Evolutionary conservation across 345 rosid genomes (phyloP), one percentile per base, ranked within the genome.

Genomic region (Stellera chamaejasme): DNA sequence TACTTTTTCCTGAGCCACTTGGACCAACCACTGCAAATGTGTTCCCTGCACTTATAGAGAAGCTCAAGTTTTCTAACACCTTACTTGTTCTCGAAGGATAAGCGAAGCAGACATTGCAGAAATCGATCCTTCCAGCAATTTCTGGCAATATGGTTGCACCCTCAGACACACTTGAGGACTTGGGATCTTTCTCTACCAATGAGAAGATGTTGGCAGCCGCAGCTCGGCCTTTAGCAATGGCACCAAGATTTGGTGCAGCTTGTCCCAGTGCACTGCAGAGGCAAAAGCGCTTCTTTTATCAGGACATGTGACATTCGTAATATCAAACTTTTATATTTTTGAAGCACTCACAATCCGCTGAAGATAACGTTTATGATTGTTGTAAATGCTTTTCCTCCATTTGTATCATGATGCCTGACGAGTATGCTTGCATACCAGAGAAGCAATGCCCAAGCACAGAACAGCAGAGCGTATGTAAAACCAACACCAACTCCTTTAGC

Each of bases 1-100:
- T 90, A 69, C 96, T 87, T 76, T 90, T 87, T 50, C 96, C 97
- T 6, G 97, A 84, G 36, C 97, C 97, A 36, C 97, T 90, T 0
- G 90, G 88, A 63, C 97, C 97, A 5, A 87, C 93, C 61, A 84
- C 65, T 2, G 93, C 96, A 66, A 75, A 69, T 0, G 81, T 87
- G 67, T 81, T 77, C 63, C 85, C 85, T 28, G 97, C 79, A 59
- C 45, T 52, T 27, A 87, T 52, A 6, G 80, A 64, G 58, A 90
- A 79, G 79, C 85, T 82, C 66, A 90, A 70, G 55, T 75, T 73
- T 53, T 87, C 87, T 19, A 90, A 80, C 44, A 87, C 78, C 75
- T 61, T 59, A 48, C 70, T 58, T 14, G 84, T 73, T 45, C 94
- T 66, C 1, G 89, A 81, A 6, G 94, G 97, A 61, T 87, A 90